These are phyloP conservation scores for Cercospora brassicicola DNA, from an alignment of 2,329 filamentous ascomycete genomes.

Conservation along the genomic window DNA sequence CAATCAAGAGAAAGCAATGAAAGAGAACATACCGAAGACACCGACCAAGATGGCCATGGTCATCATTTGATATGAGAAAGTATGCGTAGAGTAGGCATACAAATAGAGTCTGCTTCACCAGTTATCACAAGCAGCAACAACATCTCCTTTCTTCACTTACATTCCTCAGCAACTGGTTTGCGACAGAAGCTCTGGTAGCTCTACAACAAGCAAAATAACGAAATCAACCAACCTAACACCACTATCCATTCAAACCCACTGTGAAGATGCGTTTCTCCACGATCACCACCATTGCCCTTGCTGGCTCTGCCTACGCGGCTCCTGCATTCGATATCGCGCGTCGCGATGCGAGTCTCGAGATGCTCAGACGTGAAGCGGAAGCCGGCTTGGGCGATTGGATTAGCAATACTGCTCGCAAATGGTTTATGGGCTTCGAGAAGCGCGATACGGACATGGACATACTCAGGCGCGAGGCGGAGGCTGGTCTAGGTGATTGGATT, in stretches of 20 bases:
- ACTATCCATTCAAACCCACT: neutral
- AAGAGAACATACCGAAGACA: neutral
- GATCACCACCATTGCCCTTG: neutral
- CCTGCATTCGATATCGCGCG: neutral
- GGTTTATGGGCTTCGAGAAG: neutral
- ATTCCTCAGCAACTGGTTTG: neutral
- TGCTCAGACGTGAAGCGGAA: neutral
- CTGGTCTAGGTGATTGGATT: neutral
- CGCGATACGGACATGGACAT: neutral
- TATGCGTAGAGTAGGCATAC: neutral
- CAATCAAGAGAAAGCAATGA: neutral
- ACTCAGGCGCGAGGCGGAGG: neutral
- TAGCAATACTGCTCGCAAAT: neutral
- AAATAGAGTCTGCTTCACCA: neutral
- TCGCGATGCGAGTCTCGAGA: neutral
- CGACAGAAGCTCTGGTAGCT: slow-evolving; percentile 3
- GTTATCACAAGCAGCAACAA: neutral
- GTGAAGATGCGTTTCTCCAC: slow-evolving; percentile 4
- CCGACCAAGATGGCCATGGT: neutral
- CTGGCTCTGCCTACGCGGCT: neutral
- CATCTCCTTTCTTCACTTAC: neutral
- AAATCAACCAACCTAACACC: neutral
- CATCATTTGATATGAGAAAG: neutral
- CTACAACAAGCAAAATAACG: neutral
- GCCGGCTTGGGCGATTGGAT: neutral